Percentiles rank a stretch among this genome's conserved stretches.
phyloP scores from a whole-genome alignment of 345 rosid species.

The Hevea brasiliensis region DNA sequence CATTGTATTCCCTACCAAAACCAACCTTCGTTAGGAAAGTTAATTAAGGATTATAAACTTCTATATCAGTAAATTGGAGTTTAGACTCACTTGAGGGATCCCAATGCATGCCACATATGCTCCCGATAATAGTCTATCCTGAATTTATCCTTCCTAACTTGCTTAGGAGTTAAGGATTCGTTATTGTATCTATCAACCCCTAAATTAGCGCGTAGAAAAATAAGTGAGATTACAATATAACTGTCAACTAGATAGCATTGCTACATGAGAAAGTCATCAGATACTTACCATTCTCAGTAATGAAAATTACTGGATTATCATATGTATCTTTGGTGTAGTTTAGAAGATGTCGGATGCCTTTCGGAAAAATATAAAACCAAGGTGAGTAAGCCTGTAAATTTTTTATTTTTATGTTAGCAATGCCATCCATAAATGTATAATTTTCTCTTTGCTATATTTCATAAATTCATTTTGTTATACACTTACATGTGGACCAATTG shows the following conservation, averaged over 20 bases:
- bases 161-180: background rate
- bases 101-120: too few species aligned
- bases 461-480: too few species aligned
- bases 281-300: constrained; percentile 20
- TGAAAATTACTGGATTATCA: constrained; percentile 14
- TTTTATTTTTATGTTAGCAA: background rate
- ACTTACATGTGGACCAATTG: too few species aligned
- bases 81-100: too few species aligned
- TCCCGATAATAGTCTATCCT: too few species aligned
- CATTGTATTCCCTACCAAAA: background rate
- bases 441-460: too few species aligned
- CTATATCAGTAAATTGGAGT: too few species aligned
- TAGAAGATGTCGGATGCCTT: constrained; percentile 12
- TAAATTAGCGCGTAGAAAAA: background rate
- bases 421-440: too few species aligned
- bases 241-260: too few species aligned
- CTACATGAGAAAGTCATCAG: background rate
- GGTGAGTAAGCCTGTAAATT: background rate
- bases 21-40: background rate
- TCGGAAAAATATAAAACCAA: constrained; percentile 10
- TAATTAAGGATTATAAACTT: too few species aligned
- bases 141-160: too few species aligned
- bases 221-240: background rate
- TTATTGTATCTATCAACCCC: constrained; percentile 25
- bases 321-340: constrained; percentile 13